Conservation (phyloP, 1,284 basidiomycete genomes). For the Uromyces viciae-fabae region DNA sequence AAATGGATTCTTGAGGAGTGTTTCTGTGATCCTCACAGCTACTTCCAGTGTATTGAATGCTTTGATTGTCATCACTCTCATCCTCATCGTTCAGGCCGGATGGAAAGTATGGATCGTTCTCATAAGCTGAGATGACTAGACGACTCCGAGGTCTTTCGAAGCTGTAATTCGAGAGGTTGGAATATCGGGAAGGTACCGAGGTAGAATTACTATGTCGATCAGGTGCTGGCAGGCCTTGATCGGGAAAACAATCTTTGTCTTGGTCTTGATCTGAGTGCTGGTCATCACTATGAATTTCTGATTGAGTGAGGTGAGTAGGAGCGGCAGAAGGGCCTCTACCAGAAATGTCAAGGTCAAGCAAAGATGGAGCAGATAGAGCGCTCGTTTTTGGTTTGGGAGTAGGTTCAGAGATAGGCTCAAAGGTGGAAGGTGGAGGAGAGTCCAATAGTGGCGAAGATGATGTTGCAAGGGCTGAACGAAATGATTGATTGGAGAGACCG, state of each 20-base stretch:
- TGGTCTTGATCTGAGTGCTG: neutral
- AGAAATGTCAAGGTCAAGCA: constrained; percentile 22
- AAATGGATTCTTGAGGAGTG: neutral
- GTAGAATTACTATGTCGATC: too few species aligned
- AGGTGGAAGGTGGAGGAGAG: neutral
- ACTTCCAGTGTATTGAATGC: constrained; percentile 15
- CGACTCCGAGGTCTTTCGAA: neutral
- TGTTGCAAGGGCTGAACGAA: neutral
- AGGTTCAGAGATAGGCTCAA: neutral
- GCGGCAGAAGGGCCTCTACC: constrained; percentile 7
- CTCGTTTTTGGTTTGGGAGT: neutral
- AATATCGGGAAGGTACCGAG: neutral
- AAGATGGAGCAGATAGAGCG: neutral
- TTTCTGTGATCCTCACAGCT: constrained; percentile 8
- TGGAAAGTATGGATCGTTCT: constrained; percentile 9
- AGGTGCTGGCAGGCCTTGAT: neutral
- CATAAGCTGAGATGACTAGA: neutral
- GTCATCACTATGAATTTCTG: neutral
- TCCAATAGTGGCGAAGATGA: neutral
- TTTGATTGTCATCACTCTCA: neutral
- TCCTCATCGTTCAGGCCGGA: neutral
- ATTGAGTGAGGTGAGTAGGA: neutral
- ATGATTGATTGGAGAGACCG: neutral
- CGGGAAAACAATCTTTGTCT: neutral
- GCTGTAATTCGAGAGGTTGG: neutral